Evolutionary conservation across 2,329 filamentous ascomycete genomes (phyloP).

Genomic region (Fusarium tricinctum): DNA sequence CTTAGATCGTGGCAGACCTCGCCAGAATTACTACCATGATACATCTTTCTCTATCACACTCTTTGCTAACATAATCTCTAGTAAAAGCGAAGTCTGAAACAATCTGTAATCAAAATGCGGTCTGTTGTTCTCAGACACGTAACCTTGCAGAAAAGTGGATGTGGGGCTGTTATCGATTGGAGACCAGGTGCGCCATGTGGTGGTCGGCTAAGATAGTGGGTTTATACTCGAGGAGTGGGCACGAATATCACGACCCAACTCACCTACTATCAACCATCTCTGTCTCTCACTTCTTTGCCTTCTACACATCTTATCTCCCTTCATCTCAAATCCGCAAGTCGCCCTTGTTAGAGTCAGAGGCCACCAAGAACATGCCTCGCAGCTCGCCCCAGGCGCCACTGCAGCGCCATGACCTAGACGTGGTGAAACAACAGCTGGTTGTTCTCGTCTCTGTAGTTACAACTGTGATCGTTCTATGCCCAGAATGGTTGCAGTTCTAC

Average conservation of each 20-base stretch:
- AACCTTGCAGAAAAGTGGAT: conserved; percentile 18
- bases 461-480: conserved; percentile 24
- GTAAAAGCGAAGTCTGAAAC: too few relatives aligned
- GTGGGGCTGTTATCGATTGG: conserved; percentile 24
- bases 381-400: conserved; percentile 1
- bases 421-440: conserved; percentile 30
- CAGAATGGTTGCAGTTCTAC: conserved; percentile 25
- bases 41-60: too few relatives aligned
- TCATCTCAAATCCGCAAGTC: not conserved
- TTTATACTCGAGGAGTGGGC: conserved; percentile 11
- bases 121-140: conserved; percentile 20
- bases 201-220: conserved; percentile 8
- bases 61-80: too few relatives aligned
- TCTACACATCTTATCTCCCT: not conserved
- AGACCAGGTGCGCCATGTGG: conserved; percentile 13
- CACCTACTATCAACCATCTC: not conserved
- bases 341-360: not conserved
- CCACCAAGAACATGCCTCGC: conserved; percentile 5
- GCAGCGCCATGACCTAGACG: conserved; percentile 12
- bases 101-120: too few relatives aligned
- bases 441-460: conserved; percentile 14
- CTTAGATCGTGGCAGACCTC: too few relatives aligned
- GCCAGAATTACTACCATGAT: too few relatives aligned
- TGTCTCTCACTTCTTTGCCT: not conserved
- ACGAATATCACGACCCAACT: conserved; percentile 3